Base-by-base conservation (phyloP, 345 rosid species). In the Gossypium mustelinum region DNA sequence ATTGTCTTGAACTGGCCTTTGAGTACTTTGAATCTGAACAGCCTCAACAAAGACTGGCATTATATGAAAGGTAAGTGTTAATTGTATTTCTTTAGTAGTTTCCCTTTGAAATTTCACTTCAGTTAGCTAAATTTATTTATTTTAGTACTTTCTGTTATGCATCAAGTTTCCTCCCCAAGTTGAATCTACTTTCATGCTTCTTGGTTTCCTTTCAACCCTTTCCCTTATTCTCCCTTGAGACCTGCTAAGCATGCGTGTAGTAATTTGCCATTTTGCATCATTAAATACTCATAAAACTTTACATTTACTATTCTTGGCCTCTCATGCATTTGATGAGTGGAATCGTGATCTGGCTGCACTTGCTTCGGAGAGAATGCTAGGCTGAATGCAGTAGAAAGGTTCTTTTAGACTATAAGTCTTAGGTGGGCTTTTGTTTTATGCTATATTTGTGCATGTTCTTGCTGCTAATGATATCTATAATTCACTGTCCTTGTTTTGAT, bases 21-120 rank as follows among this genome's bases (percentile, higher is more conserved):
- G 89, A 88, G 75, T 88, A 80, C 76, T 88, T 88, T 78, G 91
- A 88, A 75, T 72, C 77, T 67, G 89, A 86, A 41, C 86, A 80
- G 72, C 91, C 91, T 62, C 82, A 77, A 74, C 86, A 77, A 79
- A 83, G 91, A 73, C 87, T 18, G 20, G 87, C 91, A 58, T 77
- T 88, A 52, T 82, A 81, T 77, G 87, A 86, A 67, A 88, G 80
- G 91, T 88, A 84, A 76, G 85, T 78, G 18, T 22, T 48, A 20
- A 18, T 76, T 34, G 20, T 29, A 44, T 66, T 0, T 74, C 72
- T 51, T 39, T 48, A 17, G 7, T 58, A 13, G 25, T 7, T 60
- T 29, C 20, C 4, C 5, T 25, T 22, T 10, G 20, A 2, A 41
- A 72, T 18, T 73, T 45, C 44, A 14, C 14, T 51, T 11, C 60